Evolutionary conservation across 2,329 filamentous ascomycete species (phyloP).

Genomic region (Sarocladium kiliense): DNA sequence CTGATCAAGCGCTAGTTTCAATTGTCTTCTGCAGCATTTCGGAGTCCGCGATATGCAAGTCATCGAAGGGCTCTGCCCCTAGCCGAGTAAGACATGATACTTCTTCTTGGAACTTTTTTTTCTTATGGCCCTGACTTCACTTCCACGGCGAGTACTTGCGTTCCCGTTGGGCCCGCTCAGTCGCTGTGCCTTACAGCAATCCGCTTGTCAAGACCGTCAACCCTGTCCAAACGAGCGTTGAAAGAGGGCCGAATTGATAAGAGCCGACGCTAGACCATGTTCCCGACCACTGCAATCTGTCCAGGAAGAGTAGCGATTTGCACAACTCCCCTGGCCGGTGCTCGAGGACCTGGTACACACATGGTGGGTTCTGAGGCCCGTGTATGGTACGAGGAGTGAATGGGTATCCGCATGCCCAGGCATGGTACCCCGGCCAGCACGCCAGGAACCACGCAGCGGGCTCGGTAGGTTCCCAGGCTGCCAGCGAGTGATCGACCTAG

Average conservation of each 20-base stretch:
- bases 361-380: background rate
- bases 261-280: slow-evolving; percentile 7
- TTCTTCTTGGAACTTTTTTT: background rate
- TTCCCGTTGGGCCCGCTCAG: background rate
- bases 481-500: slow-evolving; percentile 6
- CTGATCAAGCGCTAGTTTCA: background rate
- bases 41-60: slow-evolving; percentile 1
- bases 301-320: slow-evolving; percentile 1
- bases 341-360: background rate
- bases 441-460: slow-evolving; percentile 8
- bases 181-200: background rate
- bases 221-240: background rate
- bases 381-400: background rate
- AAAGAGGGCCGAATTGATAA: background rate
- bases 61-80: background rate
- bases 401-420: background rate
- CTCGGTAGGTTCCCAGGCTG: slow-evolving; percentile 7
- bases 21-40: background rate
- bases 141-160: background rate
- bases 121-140: background rate
- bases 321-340: background rate
- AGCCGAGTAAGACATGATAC: background rate
- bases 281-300: background rate
- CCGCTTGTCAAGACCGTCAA: background rate
- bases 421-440: background rate